Percentiles rank a stretch among this genome's conserved stretches.
Evolutionary conservation across 345 rosid genomes (phyloP).

Genomic region (Nephelium lappaceum): DNA sequence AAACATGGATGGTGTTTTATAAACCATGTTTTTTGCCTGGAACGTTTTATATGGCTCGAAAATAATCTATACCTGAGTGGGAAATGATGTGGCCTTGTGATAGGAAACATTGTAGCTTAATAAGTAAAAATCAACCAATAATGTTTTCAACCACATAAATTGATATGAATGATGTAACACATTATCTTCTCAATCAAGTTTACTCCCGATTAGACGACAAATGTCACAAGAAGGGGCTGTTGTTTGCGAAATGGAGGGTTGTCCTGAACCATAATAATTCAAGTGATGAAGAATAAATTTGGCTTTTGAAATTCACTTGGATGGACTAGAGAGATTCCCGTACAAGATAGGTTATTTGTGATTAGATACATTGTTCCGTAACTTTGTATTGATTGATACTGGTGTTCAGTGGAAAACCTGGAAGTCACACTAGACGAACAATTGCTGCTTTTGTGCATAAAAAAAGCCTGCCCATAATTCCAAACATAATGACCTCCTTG

Average conservation of each 20-base stretch:
- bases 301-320: neutral
- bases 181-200: conserved; percentile 1
- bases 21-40: neutral
- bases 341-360: neutral
- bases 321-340: conserved; percentile 9
- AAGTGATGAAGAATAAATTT: neutral
- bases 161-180: neutral
- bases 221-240: neutral
- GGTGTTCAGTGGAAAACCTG: conserved; percentile 8
- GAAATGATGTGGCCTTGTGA: conserved; percentile 1
- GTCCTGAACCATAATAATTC: neutral
- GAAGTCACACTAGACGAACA: neutral
- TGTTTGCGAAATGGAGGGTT: neutral
- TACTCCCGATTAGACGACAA: neutral
- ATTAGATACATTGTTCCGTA: neutral
- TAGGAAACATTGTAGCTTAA: neutral
- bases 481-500: conserved; percentile 26
- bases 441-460: conserved; percentile 19
- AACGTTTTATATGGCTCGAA: neutral
- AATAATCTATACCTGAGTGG: neutral
- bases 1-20: neutral
- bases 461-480: conserved; percentile 24
- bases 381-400: neutral
- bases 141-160: conserved; percentile 1
- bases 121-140: neutral